Evolutionary conservation across 2,329 filamentous ascomycete species (phyloP).

Genomic region (Graphiopsis chlorocephala): DNA sequence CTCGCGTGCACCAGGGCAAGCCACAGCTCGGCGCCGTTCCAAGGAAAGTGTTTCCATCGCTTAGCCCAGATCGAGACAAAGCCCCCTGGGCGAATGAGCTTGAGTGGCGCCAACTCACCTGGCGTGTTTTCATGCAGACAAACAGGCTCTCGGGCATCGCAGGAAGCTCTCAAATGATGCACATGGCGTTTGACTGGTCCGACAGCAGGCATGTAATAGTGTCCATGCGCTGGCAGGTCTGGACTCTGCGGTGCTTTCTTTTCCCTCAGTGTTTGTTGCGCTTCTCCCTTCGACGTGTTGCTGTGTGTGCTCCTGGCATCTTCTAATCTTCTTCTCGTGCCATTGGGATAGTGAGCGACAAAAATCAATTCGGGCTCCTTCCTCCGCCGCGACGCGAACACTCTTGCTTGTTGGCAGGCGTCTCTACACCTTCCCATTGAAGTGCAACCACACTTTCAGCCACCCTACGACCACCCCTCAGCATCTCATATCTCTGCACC

Average conservation of each 20-base stretch:
- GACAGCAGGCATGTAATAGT: background rate
- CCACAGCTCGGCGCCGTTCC: background rate
- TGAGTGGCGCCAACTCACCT: background rate
- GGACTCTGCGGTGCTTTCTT: background rate
- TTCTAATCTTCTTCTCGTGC: background rate
- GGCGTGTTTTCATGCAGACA: background rate
- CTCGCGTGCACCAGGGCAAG: background rate
- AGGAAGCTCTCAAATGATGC: background rate
- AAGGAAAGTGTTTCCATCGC: background rate
- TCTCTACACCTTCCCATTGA: background rate
- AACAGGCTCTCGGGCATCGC: slow-evolving; percentile 1
- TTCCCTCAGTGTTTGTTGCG: background rate
- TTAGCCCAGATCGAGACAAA: background rate
- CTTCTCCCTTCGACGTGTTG: background rate
- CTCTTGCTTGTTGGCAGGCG: background rate
- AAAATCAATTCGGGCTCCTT: background rate
- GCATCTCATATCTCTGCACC: background rate
- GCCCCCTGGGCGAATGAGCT: background rate
- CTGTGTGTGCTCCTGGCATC: background rate
- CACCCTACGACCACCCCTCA: background rate
- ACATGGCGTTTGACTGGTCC: slow-evolving; percentile 3
- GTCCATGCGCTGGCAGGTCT: slow-evolving; percentile 6
- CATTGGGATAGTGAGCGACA: background rate
- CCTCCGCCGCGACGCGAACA: background rate
- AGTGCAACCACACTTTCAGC: background rate